A percentile compares a stretch with the other conserved stretches of the same genome.
These are phyloP conservation scores for Wickerhamomyces rabaulensis DNA, from an alignment of 805 yeast genomes.

Conservation along the genomic window DNA sequence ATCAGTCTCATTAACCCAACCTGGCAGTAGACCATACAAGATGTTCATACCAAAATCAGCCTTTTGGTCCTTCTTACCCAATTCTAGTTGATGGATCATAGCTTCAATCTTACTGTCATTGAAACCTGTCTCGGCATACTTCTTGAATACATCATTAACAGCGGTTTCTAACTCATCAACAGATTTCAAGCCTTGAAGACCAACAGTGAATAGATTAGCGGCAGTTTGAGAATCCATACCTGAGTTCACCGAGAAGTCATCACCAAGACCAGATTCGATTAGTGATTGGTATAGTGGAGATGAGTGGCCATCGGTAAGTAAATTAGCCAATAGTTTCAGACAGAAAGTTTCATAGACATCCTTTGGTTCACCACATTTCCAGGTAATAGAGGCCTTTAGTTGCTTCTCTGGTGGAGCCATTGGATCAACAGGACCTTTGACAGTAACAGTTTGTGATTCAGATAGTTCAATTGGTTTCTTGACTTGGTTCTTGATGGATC, in stretches of 20 bases:
- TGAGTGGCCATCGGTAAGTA: conserved; percentile 86
- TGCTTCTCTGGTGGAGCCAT: conserved; percentile 64
- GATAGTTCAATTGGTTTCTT: conserved; percentile 27
- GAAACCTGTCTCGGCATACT: conserved; percentile 41
- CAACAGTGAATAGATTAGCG: conserved; percentile 73
- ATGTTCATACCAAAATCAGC: conserved; percentile 85
- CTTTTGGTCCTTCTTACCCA: conserved; percentile 78
- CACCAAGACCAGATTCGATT: conserved; percentile 79
- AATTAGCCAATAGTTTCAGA: conserved; percentile 61
- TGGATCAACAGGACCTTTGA: conserved; percentile 80
- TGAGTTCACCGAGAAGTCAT: conserved; percentile 81
- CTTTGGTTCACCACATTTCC: conserved; percentile 75
- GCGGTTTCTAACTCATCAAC: conserved; percentile 39
- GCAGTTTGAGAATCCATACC: conserved; percentile 84
- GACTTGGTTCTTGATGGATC: conserved; percentile 31
- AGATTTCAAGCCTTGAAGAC: conserved; percentile 72
- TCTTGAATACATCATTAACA: conserved; percentile 42
- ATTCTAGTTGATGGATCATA: conserved; percentile 80
- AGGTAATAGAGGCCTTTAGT: conserved; percentile 75
- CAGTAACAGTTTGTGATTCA: conserved; percentile 30
- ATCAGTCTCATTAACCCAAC: conserved; percentile 80
- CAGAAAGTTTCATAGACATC: conserved; percentile 68
- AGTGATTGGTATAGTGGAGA: conserved; percentile 84
- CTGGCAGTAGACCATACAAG: conserved; percentile 68
- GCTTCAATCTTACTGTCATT: conserved; percentile 69